Conservation (phyloP, 495 filamentous ascomycete species). For the Podospora fimiseda region DNA sequence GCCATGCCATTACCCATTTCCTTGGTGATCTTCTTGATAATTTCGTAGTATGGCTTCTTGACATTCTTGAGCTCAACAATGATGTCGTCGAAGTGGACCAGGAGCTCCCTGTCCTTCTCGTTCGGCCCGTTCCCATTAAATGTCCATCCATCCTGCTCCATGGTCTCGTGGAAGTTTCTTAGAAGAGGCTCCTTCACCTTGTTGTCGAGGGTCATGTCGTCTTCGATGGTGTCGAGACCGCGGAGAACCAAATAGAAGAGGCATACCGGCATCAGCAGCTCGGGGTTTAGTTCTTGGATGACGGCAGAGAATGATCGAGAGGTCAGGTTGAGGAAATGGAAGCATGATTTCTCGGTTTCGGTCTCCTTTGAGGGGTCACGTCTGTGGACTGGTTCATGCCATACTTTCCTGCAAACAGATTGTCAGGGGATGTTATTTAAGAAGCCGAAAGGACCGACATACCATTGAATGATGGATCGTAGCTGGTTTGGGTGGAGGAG, state of each 20-base stretch:
- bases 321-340: conserved; percentile 77
- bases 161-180: conserved; percentile 66
- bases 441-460: conserved; percentile 18
- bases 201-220: conserved; percentile 89
- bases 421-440: background rate
- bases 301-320: conserved; percentile 90
- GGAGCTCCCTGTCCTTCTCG: conserved; percentile 88
- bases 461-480: conserved; percentile 91
- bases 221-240: conserved; percentile 92
- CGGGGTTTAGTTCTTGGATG: conserved; percentile 90
- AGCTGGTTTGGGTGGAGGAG: conserved; percentile 71
- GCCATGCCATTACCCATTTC: conserved; percentile 99
- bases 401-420: conserved; percentile 67
- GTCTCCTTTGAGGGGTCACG: conserved; percentile 71
- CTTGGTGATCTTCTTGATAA: conserved; percentile 89
- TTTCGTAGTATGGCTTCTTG: conserved; percentile 73
- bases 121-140: conserved; percentile 79
- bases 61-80: conserved; percentile 83
- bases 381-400: conserved; percentile 88
- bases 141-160: conserved; percentile 83
- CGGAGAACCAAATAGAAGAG: conserved; percentile 93
- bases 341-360: conserved; percentile 68
- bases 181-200: conserved; percentile 80
- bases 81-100: conserved; percentile 85
- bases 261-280: conserved; percentile 80